These are phyloP conservation scores for Emergomyces africanus DNA, from an alignment of 2,329 filamentous ascomycete genomes.

Conservation along the genomic window DNA sequence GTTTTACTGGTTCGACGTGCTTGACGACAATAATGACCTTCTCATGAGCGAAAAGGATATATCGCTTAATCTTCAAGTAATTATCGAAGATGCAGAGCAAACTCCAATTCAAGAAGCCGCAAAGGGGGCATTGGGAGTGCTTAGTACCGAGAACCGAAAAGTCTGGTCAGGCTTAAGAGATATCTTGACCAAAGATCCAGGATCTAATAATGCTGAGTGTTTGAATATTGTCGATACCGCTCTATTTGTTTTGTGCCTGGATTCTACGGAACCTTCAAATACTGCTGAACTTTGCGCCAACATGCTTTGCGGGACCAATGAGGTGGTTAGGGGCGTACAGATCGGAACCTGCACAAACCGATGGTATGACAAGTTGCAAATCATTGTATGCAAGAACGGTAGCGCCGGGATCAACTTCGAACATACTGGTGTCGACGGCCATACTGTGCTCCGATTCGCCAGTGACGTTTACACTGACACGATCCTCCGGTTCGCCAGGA, in stretches of 20 bases:
- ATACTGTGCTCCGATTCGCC: conserved; percentile 91
- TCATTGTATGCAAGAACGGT: conserved; percentile 98
- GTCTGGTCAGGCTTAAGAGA: conserved; percentile 88
- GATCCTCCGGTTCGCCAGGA: conserved; percentile 85
- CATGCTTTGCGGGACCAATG: conserved; percentile 92
- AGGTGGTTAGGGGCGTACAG: conserved; percentile 85
- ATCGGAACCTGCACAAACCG: conserved; percentile 95
- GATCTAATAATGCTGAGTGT: conserved; percentile 91
- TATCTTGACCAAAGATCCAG: conserved; percentile 69
- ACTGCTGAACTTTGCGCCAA: conserved; percentile 86
- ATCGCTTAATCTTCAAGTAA: conserved; percentile 78
- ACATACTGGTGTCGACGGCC: conserved; percentile 93
- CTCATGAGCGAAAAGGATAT: conserved; percentile 98
- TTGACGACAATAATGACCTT: conserved; percentile 85
- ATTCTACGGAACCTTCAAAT: conserved; percentile 75
- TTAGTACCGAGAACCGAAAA: conserved; percentile 94
- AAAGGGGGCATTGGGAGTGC: conserved; percentile 83
- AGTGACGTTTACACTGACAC: conserved; percentile 97
- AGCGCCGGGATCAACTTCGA: conserved; percentile 99
- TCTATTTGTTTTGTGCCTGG: conserved; percentile 81
- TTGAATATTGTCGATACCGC: conserved; percentile 92
- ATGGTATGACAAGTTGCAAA: conserved; percentile 99
- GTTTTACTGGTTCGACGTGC: conserved; percentile 97
- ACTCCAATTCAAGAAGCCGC: conserved; percentile 87
- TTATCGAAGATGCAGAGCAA: conserved; percentile 79